Conservation (phyloP, 1,284 basidiomycete genomes). For the Papiliotrema fonsecae region DNA sequence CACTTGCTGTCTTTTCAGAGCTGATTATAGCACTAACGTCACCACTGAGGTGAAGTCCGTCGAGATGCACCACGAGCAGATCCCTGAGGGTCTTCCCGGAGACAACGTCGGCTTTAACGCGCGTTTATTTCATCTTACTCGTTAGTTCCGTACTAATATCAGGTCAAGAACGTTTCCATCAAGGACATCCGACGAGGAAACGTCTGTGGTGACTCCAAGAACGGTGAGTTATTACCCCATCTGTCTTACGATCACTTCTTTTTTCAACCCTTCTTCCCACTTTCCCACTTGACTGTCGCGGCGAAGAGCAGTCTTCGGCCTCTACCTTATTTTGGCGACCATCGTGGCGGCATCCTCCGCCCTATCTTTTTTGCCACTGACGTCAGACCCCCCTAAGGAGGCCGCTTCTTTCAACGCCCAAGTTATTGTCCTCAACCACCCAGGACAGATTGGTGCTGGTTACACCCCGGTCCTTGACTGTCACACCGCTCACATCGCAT, state of each 20-base stretch:
- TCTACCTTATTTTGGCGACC: too few relatives aligned
- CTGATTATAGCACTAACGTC: too few relatives aligned
- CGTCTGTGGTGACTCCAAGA: constrained; percentile 99
- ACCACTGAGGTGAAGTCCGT: constrained; percentile 99
- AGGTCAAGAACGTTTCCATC: constrained; percentile 61
- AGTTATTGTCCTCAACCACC: constrained; percentile 99
- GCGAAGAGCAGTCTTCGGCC: too few relatives aligned
- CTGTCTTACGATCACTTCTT: too few relatives aligned
- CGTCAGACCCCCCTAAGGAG: constrained; percentile 99
- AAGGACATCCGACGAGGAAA: constrained; percentile 99
- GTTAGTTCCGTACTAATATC: too few relatives aligned
- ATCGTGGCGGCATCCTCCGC: too few relatives aligned
- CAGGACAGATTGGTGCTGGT: constrained; percentile 90
- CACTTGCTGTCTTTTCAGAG: too few relatives aligned
- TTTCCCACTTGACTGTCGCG: too few relatives aligned
- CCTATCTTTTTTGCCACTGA: too few relatives aligned
- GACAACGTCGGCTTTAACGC: constrained; percentile 78
- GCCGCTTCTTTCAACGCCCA: constrained; percentile 99
- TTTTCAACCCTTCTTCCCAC: too few relatives aligned
- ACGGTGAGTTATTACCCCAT: too few relatives aligned
- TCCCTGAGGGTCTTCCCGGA: constrained; percentile 90
- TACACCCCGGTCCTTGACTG: constrained; percentile 95
- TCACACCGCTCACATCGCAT: constrained; percentile 99
- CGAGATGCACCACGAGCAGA: constrained; percentile 73
- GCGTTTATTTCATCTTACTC: too few relatives aligned